phyloP scores from a whole-genome alignment of 495 filamentous ascomycete species.

The Penicillium dipodomyicola region DNA sequence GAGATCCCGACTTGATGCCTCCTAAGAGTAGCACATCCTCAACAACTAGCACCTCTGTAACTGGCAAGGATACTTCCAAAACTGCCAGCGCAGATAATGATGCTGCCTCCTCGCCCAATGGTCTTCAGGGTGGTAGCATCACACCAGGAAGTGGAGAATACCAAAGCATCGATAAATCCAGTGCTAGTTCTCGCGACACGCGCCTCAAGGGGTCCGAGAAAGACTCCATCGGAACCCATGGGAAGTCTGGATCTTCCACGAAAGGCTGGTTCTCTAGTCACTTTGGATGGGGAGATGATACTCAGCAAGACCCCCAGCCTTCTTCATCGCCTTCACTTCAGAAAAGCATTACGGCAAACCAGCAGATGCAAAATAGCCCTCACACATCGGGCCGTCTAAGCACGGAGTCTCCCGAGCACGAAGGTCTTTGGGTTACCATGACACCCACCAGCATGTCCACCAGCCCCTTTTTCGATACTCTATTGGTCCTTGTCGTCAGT shows the following conservation, averaged over 20 bases:
- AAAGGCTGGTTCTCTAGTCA: constrained; percentile 42
- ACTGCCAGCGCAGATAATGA: constrained; percentile 26
- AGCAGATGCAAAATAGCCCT: constrained; percentile 17
- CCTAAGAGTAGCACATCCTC: constrained; percentile 32
- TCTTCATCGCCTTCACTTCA: constrained; percentile 12
- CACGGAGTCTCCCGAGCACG: constrained; percentile 51
- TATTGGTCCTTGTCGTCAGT: constrained; percentile 87
- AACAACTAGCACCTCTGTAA: constrained; percentile 26
- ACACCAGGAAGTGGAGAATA: constrained; percentile 81
- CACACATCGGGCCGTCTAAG: constrained; percentile 13
- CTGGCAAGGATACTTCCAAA: constrained; percentile 25
- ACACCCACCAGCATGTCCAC: constrained; percentile 86
- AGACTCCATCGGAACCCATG: constrained; percentile 4
- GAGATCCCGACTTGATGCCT: constrained; percentile 73
- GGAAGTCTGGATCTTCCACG: constrained; percentile 6
- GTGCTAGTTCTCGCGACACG: constrained; percentile 18
- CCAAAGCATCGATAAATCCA: constrained; percentile 36
- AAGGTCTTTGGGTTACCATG: constrained; percentile 93
- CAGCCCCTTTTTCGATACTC: constrained; percentile 95
- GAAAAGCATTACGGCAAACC: constrained; percentile 5
- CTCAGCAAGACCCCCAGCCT: constrained; percentile 16
- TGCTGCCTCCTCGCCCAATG: constrained; percentile 37
- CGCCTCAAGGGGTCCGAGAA: constrained; percentile 11
- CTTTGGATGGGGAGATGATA: constrained; percentile 32
- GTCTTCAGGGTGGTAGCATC: constrained; percentile 64